Base-by-base conservation (phyloP, 1,284 basidiomycete genomes). In the Phlebopus sp. region DNA sequence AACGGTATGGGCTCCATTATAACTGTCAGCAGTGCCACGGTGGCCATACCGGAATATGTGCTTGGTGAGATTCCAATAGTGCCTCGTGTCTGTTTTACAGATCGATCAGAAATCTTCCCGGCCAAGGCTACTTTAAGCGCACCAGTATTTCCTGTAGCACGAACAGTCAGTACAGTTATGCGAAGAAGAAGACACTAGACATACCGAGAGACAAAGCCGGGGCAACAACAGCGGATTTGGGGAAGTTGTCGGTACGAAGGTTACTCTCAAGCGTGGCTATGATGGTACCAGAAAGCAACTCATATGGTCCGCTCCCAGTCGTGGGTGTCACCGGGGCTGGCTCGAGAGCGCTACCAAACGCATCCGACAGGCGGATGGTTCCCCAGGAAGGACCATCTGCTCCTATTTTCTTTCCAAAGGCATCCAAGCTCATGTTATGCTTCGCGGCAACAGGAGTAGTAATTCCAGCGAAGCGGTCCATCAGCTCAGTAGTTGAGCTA, bases 31-130 rank as follows among this genome's bases (percentile, higher is more conserved):
- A 27, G 53, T 56, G 49, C 55, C 59, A 21, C 50, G 56, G 56
- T 74, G 72, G 4, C 57, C 63, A 61, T 77, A 81, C n/a, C 77
- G 73, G 60, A 78, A 81, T 49, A 82, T 77, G 49, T 76, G 64
- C 29, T 52, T 43, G 2, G 76, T 73, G 8, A 79, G 56, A 21
- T 68, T 62, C 75, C 74, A 76, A 53, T 73, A 77, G 44, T 61
- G 65, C 50, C 64, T 65, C 6, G 75, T 79, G 55, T 81, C 77
- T 66, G 27, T 1, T 56, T 58, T 60, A 54, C 54, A 54, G 46
- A 59, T 59, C 50, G 48, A 21, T 68, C 42, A 50, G 47, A 35
- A 13, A n/a, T 61, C 53, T 23, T 23, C 61, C 53, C 59, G 50
- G 35, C 62, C 51, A 50, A 55, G 30, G 18, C 43, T 40, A 30